phyloP scores from a whole-genome alignment of 148 eudicot species.

The Rhododendron simsii region DNA sequence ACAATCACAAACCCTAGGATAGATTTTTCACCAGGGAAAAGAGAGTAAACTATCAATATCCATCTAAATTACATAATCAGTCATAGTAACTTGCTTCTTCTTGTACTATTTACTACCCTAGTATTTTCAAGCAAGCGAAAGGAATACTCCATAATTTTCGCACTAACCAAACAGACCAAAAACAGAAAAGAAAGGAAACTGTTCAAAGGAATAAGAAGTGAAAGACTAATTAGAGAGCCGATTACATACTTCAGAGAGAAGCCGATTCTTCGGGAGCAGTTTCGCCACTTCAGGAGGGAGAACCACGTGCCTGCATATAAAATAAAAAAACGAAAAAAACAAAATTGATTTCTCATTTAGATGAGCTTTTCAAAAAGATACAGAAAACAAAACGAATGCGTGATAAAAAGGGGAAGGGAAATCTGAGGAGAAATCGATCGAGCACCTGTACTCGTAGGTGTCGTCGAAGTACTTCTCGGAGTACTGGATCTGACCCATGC shows the following conservation, averaged over 20 bases:
- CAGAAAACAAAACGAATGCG: neutral
- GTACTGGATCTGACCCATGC: slow-evolving; percentile 53
- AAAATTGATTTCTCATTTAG: too few relatives aligned
- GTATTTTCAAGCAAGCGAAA: neutral
- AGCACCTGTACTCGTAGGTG: slow-evolving; percentile 39
- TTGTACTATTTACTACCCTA: neutral
- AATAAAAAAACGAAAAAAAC: neutral
- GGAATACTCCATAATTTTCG: neutral
- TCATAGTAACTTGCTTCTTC: neutral
- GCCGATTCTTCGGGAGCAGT: slow-evolving; percentile 76
- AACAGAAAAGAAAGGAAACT: neutral
- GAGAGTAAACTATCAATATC: neutral
- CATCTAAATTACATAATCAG: neutral
- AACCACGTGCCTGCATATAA: slow-evolving; percentile 61
- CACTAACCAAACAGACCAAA: neutral
- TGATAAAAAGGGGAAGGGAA: neutral
- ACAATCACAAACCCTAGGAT: neutral
- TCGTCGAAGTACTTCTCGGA: slow-evolving; percentile 54
- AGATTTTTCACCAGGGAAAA: neutral
- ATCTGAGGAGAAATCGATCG: neutral
- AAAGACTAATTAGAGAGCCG: neutral
- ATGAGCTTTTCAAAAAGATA: neutral
- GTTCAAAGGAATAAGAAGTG: neutral
- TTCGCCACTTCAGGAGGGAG: slow-evolving; percentile 80
- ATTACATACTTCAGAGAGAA: slow-evolving; percentile 57